phyloP scores from a whole-genome alignment of 305 asterid genomes.

The Euphrasia arctica region DNA sequence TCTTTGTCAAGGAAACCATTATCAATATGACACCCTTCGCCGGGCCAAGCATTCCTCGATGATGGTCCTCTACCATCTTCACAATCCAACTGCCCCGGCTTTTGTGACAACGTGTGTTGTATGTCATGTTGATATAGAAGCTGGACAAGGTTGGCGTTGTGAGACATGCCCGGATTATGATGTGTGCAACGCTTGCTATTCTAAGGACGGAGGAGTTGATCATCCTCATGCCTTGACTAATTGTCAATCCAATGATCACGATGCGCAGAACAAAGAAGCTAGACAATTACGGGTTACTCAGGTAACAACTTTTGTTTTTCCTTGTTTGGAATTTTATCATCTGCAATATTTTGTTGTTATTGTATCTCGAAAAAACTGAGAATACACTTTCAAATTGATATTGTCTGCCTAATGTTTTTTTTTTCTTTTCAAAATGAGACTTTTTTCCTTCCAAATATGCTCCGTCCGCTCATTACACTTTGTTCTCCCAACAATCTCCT shows the following conservation, averaged over 20 bases:
- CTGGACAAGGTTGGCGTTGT: slow-evolving; percentile 99
- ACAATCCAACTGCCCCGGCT: slow-evolving; percentile 98
- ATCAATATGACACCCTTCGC: slow-evolving; percentile 94
- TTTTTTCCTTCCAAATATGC: background rate
- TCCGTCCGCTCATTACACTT: background rate
- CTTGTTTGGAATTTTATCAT: background rate
- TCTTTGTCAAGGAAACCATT: slow-evolving; percentile 97
- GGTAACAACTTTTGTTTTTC: slow-evolving; percentile 40
- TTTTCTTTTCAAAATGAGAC: background rate
- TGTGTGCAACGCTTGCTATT: slow-evolving; percentile 82
- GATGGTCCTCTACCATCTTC: slow-evolving; percentile 99
- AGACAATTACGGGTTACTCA: slow-evolving; percentile 78
- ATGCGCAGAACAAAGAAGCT: slow-evolving; percentile 96
- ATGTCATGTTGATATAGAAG: slow-evolving; percentile 79
- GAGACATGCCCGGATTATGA: slow-evolving; percentile 96
- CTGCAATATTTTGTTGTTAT: background rate
- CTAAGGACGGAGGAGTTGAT: slow-evolving; percentile 68
- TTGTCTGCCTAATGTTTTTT: background rate
- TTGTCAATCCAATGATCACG: slow-evolving; percentile 71
- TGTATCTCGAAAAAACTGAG: background rate
- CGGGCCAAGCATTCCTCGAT: slow-evolving; percentile 97
- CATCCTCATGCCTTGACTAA: slow-evolving; percentile 90
- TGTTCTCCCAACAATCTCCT: no score
- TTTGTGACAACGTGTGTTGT: slow-evolving; percentile 63
- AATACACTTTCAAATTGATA: background rate